Conservation (phyloP, 345 rosid species). For the Dipteronia dyeriana region DNA sequence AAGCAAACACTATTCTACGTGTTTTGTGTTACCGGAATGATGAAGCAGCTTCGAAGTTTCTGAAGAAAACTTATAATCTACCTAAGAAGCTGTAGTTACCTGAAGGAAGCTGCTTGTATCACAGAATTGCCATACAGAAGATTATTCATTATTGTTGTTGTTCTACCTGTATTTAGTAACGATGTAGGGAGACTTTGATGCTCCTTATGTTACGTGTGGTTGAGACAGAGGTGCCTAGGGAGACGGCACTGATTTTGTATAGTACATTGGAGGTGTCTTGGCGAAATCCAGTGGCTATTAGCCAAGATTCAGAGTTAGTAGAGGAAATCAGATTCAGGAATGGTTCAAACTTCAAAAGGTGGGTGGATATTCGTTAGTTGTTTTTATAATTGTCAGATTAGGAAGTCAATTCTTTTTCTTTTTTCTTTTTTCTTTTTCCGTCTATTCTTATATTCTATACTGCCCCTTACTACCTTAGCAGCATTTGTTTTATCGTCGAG, state of each 20-base stretch:
- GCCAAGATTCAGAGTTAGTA: neutral
- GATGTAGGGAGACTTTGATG: neutral
- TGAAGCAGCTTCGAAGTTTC: slow-evolving; percentile 76
- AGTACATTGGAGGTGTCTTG: slow-evolving; percentile 10
- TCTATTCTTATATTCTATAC: neutral
- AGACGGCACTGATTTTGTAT: slow-evolving; percentile 22
- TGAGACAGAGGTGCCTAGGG: neutral
- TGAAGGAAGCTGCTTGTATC: slow-evolving; percentile 21
- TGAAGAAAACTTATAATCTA: slow-evolving; percentile 83
- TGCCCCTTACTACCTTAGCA: neutral
- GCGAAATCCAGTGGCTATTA: neutral
- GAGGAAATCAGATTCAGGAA: neutral
- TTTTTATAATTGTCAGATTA: slow-evolving; percentile 9
- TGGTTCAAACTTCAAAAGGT: slow-evolving; percentile 12
- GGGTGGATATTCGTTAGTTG: slow-evolving; percentile 14
- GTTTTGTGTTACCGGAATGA: slow-evolving; percentile 89
- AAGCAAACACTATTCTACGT: slow-evolving; percentile 84
- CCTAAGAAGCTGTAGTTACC: slow-evolving; percentile 65
- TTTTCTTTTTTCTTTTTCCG: neutral
- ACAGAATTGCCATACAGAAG: slow-evolving; percentile 1
- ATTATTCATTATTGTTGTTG: neutral
- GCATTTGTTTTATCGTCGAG: neutral
- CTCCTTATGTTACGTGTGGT: slow-evolving; percentile 4
- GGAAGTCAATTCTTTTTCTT: neutral
- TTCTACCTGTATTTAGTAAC: slow-evolving; percentile 12